A percentile compares a stretch with the other conserved stretches of the same genome.
Conservation (phyloP, 345 rosid genomes). For the Eucalyptus curtisii region DNA sequence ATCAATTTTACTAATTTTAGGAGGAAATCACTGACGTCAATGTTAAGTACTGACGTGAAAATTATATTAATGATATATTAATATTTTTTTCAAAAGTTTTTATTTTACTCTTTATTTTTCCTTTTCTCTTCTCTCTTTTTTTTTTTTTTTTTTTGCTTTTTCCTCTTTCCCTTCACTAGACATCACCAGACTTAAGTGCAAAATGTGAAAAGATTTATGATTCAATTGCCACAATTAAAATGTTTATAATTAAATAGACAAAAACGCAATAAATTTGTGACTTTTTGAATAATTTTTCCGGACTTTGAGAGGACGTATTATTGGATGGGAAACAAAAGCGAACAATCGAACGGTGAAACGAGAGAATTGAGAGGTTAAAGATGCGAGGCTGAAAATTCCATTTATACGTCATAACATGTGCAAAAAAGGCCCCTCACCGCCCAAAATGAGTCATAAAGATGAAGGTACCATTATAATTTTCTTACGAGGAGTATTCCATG, state of each 20-base stretch:
- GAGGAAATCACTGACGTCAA: no score
- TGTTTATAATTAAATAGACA: no score
- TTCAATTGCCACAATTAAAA: no score
- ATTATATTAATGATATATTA: not conserved
- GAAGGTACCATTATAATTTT: not conserved
- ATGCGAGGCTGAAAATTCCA: not conserved
- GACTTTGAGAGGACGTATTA: not conserved
- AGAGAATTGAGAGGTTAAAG: not conserved
- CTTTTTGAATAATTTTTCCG: no score
- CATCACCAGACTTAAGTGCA: not conserved
- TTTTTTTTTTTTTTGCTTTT: no score
- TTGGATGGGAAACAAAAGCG: not conserved
- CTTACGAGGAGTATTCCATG: not conserved
- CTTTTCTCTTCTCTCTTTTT: not conserved
- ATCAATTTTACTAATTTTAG: not conserved
- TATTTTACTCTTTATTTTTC: not conserved
- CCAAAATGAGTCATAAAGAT: not conserved
- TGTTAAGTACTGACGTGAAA: no score
- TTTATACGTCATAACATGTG: not conserved
- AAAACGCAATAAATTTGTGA: no score
- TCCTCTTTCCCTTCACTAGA: not conserved
- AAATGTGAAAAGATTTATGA: no score
- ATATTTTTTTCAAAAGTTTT: rapidly evolving
- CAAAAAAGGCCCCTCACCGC: not conserved
- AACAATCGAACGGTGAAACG: not conserved